Evolutionary conservation across 2,329 filamentous ascomycete species (phyloP).

Genomic region (Alternaria consortialis): DNA sequence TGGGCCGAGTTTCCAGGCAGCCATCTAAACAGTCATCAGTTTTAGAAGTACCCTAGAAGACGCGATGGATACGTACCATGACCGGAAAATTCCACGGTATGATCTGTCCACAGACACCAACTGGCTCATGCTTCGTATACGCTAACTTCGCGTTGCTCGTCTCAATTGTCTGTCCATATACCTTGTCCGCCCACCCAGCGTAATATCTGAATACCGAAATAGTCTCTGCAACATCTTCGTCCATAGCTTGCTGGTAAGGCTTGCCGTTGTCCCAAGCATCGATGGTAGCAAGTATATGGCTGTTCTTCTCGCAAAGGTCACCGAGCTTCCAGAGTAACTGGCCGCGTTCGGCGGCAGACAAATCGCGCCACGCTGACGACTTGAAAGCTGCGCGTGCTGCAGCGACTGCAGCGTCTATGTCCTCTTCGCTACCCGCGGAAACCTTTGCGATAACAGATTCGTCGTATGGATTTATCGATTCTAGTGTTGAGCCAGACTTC

Average conservation of each 20-base stretch:
- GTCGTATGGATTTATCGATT: neutral
- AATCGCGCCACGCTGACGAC: neutral
- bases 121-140: neutral
- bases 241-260: neutral
- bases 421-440: neutral
- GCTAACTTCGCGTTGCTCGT: conserved; percentile 1
- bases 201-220: neutral
- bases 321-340: neutral
- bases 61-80: neutral
- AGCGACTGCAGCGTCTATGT: neutral
- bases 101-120: neutral
- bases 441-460: neutral
- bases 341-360: neutral
- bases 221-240: neutral
- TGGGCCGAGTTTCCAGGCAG: neutral
- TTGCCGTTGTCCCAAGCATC: neutral
- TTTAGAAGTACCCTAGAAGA: neutral
- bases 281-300: neutral
- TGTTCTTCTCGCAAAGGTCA: neutral
- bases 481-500: neutral
- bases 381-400: neutral
- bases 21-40: neutral
- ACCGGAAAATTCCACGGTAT: neutral
- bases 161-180: conserved; percentile 1
- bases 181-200: neutral